These are phyloP conservation scores for Petrea volubilis DNA, from an alignment of 257 asterid genomes.

Conservation along the genomic window DNA sequence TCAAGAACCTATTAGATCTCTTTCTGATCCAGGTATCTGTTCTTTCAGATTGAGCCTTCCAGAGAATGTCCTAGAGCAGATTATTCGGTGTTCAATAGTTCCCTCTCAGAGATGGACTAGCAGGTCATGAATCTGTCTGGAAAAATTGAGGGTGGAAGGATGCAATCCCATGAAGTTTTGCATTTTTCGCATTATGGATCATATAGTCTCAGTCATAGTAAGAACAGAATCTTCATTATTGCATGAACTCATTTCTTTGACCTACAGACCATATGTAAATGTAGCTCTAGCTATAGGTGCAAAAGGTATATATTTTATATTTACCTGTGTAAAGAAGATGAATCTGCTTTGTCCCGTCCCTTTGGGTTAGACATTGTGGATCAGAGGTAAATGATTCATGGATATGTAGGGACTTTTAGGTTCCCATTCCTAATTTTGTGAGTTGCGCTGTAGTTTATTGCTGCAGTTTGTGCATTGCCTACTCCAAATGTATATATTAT, in stretches of 20 bases:
- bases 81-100: neutral
- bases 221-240: neutral
- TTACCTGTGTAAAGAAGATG: neutral
- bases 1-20: conserved; percentile 3
- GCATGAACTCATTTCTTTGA: conserved; percentile 4
- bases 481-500: conserved; percentile 4
- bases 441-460: no score
- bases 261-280: conserved; percentile 3
- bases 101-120: neutral
- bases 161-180: conserved; percentile 7
- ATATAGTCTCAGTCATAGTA: neutral
- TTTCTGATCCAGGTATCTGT: conserved; percentile 10
- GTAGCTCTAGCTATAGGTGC: conserved; percentile 14
- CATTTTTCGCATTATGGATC: neutral
- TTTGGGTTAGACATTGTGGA: neutral
- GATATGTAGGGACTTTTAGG: neutral
- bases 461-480: conserved; percentile 5
- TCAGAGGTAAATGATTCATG: neutral
- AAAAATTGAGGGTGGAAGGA: neutral
- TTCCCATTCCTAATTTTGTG: conserved; percentile 3
- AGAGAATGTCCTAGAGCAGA: conserved; percentile 2
- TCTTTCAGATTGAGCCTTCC: conserved; percentile 35
- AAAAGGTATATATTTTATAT: neutral
- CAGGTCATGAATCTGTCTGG: conserved; percentile 13
- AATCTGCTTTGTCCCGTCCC: neutral